These are phyloP conservation scores for Tephrocybe sp. DNA, from an alignment of 768 basidiomycete species.

Conservation along the genomic window DNA sequence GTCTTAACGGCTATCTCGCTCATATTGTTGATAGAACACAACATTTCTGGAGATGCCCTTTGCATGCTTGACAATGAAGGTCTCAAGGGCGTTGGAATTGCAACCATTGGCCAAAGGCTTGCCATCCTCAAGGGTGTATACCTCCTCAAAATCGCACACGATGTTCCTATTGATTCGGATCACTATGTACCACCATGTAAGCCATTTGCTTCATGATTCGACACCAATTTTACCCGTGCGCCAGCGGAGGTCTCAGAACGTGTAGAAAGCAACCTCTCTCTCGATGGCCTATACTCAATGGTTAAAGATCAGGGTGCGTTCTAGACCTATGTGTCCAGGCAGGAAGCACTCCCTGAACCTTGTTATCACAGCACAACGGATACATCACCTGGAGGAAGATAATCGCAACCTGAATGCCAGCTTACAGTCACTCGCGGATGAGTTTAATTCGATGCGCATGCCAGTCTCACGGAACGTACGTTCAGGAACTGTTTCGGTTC, in stretches of 20 bases:
- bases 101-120: slow-evolving; percentile 90
- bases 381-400: slow-evolving; percentile 73
- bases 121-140: slow-evolving; percentile 93
- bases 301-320: slow-evolving; percentile 73
- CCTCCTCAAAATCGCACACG: slow-evolving; percentile 80
- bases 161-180: slow-evolving; percentile 79
- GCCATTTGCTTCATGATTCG: slow-evolving; percentile 26
- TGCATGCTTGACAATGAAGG: slow-evolving; percentile 80
- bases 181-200: slow-evolving; percentile 89
- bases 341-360: slow-evolving; percentile 1
- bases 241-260: slow-evolving; percentile 62
- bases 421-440: slow-evolving; percentile 66
- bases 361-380: slow-evolving; percentile 55
- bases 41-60: slow-evolving; percentile 88
- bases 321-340: background rate
- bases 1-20: slow-evolving; percentile 14
- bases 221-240: slow-evolving; percentile 10
- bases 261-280: slow-evolving; percentile 44
- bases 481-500: slow-evolving; percentile 6
- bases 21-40: slow-evolving; percentile 72
- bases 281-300: slow-evolving; percentile 66
- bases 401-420: slow-evolving; percentile 68
- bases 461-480: slow-evolving; percentile 42
- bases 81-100: slow-evolving; percentile 84
- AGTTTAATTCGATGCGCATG: slow-evolving; percentile 46